phyloP scores from a whole-genome alignment of 495 filamentous ascomycete species.

The Neurospora africana region DNA sequence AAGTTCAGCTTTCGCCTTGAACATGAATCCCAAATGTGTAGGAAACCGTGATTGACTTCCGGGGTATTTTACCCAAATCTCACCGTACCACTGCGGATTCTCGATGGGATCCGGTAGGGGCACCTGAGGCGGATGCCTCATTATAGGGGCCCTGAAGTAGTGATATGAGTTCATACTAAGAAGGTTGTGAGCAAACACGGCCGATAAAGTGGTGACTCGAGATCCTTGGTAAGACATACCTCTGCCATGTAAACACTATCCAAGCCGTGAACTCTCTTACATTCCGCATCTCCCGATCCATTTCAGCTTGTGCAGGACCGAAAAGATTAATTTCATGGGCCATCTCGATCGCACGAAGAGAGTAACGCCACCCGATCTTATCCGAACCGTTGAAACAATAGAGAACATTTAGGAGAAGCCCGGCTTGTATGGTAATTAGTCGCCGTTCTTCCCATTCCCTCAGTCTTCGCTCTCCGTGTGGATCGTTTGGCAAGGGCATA shows the following conservation, averaged over 20 bases:
- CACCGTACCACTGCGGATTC: slow-evolving; percentile 27
- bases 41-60: slow-evolving; percentile 13
- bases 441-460: slow-evolving; percentile 15
- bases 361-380: slow-evolving; percentile 25
- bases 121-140: slow-evolving; percentile 16
- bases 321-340: slow-evolving; percentile 24
- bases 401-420: slow-evolving; percentile 18
- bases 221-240: slow-evolving; percentile 16
- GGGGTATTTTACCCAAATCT: slow-evolving; percentile 29
- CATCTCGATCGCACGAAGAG: slow-evolving; percentile 24
- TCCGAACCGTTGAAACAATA: slow-evolving; percentile 25
- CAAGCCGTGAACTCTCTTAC: slow-evolving; percentile 28
- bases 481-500: slow-evolving; percentile 7
- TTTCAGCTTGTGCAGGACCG: background rate
- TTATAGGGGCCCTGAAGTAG: slow-evolving; percentile 17
- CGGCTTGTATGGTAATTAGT: slow-evolving; percentile 28
- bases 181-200: background rate
- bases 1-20: slow-evolving; percentile 26
- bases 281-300: slow-evolving; percentile 7
- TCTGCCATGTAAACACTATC: slow-evolving; percentile 26
- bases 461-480: slow-evolving; percentile 8
- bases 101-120: slow-evolving; percentile 22
- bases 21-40: slow-evolving; percentile 14
- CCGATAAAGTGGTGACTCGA: slow-evolving; percentile 3
- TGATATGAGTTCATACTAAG: slow-evolving; percentile 17